Conservation (phyloP, 1,284 basidiomycete species). For the Boletus coffeatus region DNA sequence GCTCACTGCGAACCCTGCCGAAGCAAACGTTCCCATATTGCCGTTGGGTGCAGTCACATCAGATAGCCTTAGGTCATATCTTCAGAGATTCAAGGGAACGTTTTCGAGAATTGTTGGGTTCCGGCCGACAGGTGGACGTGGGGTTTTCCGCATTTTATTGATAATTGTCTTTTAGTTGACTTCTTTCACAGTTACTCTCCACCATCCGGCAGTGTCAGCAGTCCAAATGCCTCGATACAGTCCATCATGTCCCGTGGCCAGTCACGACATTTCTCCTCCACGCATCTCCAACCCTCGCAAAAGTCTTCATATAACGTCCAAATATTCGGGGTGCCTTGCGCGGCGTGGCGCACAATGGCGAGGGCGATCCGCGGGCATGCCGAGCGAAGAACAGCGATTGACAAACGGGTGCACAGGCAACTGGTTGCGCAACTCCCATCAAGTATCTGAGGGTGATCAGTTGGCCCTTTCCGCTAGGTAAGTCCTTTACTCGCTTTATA, state of each 20-base stretch:
- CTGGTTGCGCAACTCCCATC: too few relatives aligned
- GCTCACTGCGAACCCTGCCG: constrained; percentile 72
- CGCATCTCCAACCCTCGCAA: constrained; percentile 64
- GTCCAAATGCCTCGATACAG: constrained; percentile 56
- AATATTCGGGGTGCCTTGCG: constrained; percentile 81
- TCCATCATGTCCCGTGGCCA: constrained; percentile 66
- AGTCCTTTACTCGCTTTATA: too few relatives aligned
- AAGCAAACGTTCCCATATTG: constrained; percentile 83
- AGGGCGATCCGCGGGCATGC: too few relatives aligned
- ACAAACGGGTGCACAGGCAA: too few relatives aligned
- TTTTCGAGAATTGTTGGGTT: constrained; percentile 81
- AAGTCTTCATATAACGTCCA: constrained; percentile 67
- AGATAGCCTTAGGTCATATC: constrained; percentile 76
- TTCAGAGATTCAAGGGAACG: constrained; percentile 67
- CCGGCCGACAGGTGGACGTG: constrained; percentile 95
- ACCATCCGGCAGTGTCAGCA: constrained; percentile 63
- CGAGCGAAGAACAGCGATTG: too few relatives aligned
- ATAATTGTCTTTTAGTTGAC: not conserved
- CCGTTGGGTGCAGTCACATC: constrained; percentile 76
- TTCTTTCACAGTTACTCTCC: constrained; percentile 56
- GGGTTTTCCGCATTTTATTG: constrained; percentile 27
- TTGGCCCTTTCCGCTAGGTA: too few relatives aligned
- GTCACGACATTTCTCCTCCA: constrained; percentile 58
- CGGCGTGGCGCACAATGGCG: too few relatives aligned
- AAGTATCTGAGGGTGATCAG: too few relatives aligned